Conservation (phyloP, 257 asterid genomes). For the Solanum bulbocastanum region DNA sequence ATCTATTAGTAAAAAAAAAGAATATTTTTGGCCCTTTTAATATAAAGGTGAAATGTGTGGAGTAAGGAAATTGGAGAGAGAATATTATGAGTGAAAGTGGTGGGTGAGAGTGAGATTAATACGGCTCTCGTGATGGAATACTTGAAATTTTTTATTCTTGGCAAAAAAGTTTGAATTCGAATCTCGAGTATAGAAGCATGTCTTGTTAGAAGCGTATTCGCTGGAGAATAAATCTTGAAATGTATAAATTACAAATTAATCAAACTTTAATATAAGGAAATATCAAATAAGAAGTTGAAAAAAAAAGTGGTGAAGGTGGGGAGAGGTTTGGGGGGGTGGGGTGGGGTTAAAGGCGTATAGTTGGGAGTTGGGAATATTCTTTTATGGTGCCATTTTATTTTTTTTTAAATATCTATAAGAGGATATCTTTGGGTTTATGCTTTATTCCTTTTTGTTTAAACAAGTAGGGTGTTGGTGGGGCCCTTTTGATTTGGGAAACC, state of each 20-base stretch:
- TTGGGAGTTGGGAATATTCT: constrained; percentile 66
- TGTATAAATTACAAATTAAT: background rate
- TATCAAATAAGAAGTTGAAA: background rate
- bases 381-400: constrained; percentile 3
- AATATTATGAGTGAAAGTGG: constrained; percentile 14
- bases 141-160: background rate
- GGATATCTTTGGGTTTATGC: constrained; percentile 60
- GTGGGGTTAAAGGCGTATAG: constrained; percentile 11
- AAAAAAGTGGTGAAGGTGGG: background rate
- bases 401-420: background rate
- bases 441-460: constrained; percentile 16
- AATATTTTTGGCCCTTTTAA: background rate
- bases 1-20: background rate
- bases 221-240: background rate
- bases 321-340: background rate
- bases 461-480: background rate
- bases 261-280: background rate
- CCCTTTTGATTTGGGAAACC: background rate
- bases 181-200: background rate
- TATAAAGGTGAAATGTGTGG: background rate
- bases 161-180: background rate
- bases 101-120: background rate
- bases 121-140: background rate
- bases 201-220: background rate
- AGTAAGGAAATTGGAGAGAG: constrained; percentile 12